Percentiles rank a stretch among this genome's conserved stretches.
phyloP scores from a whole-genome alignment of 2,329 filamentous ascomycete genomes.

The Alternaria dauci region DNA sequence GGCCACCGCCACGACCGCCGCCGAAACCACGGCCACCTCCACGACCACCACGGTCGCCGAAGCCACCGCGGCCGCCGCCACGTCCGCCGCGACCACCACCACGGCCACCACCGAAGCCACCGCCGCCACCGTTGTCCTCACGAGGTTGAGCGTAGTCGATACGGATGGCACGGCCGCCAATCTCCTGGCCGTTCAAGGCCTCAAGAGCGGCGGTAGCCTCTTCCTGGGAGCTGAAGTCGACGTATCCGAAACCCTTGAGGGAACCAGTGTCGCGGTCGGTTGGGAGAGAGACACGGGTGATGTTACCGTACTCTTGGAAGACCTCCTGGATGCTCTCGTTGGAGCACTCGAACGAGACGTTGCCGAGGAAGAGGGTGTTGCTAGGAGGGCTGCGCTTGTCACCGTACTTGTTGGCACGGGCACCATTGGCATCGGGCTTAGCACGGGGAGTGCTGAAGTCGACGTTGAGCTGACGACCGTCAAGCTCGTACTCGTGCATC shows the following conservation, averaged over 20 bases:
- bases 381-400: slow-evolving; percentile 81
- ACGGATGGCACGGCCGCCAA: slow-evolving; percentile 77
- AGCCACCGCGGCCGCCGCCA: slow-evolving; percentile 58
- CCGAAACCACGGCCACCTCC: slow-evolving; percentile 57
- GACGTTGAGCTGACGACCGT: slow-evolving; percentile 78
- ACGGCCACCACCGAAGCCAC: slow-evolving; percentile 62
- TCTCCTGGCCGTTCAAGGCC: slow-evolving; percentile 73
- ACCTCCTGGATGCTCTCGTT: slow-evolving; percentile 77
- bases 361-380: slow-evolving; percentile 90
- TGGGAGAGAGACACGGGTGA: slow-evolving; percentile 84
- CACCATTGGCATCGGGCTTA: slow-evolving; percentile 58
- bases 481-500: slow-evolving; percentile 77
- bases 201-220: slow-evolving; percentile 81
- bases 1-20: slow-evolving; percentile 59
- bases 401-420: slow-evolving; percentile 74
- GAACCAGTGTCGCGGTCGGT: slow-evolving; percentile 85
- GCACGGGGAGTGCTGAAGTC: slow-evolving; percentile 77
- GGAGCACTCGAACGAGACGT: slow-evolving; percentile 83
- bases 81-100: slow-evolving; percentile 54
- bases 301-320: slow-evolving; percentile 74
- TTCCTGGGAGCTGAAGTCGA: slow-evolving; percentile 81
- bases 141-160: slow-evolving; percentile 82
- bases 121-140: slow-evolving; percentile 65
- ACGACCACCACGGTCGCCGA: slow-evolving; percentile 61
- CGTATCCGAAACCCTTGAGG: slow-evolving; percentile 92